Base-by-base conservation (phyloP, 2,329 filamentous ascomycete species). In the Cladophialophora exuberans region DNA sequence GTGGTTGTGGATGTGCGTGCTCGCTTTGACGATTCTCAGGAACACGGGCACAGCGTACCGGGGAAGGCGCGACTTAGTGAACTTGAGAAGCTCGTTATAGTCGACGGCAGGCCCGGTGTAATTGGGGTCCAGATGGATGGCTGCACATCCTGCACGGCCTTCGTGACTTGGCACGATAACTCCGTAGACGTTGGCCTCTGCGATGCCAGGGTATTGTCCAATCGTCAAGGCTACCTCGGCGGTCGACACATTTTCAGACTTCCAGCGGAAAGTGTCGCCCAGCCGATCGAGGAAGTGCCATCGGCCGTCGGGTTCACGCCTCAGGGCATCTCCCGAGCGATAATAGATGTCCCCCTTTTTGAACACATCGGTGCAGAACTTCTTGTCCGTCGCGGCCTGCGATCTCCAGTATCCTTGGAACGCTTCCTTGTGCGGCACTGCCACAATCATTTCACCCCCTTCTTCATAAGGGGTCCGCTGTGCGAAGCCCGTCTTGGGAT, bases 331-430 rank as follows among this genome's bases (percentile, higher is more conserved):
- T n/a, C 91, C 91, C 0, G 89, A 87, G 20, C 90, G 84, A 77
- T 91, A 95, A 78, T 84, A 96, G 0, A 84, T 86, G 66, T 96
- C 91, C 11, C 88, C 90, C 65, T 86, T 86, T 55, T 73, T 75
- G 60, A 94, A 83, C 2, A 94, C 88, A 63, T 87, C 76, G 3
- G 86, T 82, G 57, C 94, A 70, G 42, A 96, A 81, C 72, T 96
- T 96, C 61, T 82, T 79, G 33, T 83, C 74, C 0, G 87, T 89
- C 0, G 90, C 89, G 26, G 80, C 79, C 11, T 79, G 70, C 68
- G 95, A 90, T 56, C 85, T 83, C 70, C 86, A 90, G 72, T 96
- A 96, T 1, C 91, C 91, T 67, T 91, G 88, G 74, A 91, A 96
- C 10, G 81, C 82, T 26, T 78, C 76, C 28, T 76, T 71, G 44